phyloP scores from a whole-genome alignment of 148 eudicot species.

The Amaranthus cruentus region DNA sequence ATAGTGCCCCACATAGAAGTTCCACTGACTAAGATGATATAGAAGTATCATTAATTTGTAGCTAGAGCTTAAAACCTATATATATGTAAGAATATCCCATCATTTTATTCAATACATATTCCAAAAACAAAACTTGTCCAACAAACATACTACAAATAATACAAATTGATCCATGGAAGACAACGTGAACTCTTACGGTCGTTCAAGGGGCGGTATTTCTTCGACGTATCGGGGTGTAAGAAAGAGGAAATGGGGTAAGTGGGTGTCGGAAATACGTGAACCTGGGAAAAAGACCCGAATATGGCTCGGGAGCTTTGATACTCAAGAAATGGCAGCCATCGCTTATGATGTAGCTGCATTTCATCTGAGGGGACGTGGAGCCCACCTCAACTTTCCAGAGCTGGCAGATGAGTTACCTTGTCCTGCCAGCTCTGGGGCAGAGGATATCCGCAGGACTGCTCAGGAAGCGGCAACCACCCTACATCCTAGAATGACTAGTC shows the following conservation, averaged over 20 bases:
- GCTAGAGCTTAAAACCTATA: conserved; percentile 2
- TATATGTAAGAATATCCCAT: not conserved
- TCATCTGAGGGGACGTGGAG: conserved; percentile 41
- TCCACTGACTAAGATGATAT: conserved; percentile 15
- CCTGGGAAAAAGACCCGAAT: conserved; percentile 55
- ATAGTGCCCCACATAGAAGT: conserved; percentile 16
- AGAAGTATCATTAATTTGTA: not conserved
- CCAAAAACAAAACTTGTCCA: not conserved
- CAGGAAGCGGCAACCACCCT: conserved; percentile 43
- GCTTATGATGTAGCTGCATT: conserved; percentile 63
- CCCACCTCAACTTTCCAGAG: conserved; percentile 58
- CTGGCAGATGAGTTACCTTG: conserved; percentile 26
- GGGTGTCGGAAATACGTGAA: conserved; percentile 71
- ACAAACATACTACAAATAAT: no score
- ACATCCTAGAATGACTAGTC: not conserved
- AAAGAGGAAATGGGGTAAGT: conserved; percentile 66
- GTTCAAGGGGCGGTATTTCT: conserved; percentile 23
- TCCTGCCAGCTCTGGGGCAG: conserved; percentile 44
- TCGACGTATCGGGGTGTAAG: conserved; percentile 50
- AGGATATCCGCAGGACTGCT: conserved; percentile 60
- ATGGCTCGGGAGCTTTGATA: conserved; percentile 64
- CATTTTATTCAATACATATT: not conserved
- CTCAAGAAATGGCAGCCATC: conserved; percentile 64
- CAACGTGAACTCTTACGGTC: not conserved
- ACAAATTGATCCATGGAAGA: conserved; percentile 4